phyloP scores from a whole-genome alignment of 148 eudicot species.

The Amaranthus palmeri region DNA sequence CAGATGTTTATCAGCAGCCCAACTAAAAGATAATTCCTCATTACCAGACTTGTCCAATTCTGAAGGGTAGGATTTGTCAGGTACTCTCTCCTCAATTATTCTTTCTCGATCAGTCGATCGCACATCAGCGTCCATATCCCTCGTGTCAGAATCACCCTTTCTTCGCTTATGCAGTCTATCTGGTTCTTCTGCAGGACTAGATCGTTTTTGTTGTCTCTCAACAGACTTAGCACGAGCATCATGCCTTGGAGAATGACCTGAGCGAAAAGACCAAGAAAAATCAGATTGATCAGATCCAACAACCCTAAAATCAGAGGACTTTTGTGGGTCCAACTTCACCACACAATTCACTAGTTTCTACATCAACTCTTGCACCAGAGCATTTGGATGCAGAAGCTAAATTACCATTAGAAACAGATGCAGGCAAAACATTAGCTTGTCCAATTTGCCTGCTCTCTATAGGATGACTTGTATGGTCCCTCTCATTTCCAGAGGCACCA shows the following conservation, averaged over 20 bases:
- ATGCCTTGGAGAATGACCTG: constrained; percentile 72
- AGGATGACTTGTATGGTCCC: constrained; percentile 31
- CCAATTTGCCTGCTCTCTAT: constrained; percentile 36
- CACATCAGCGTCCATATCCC: constrained; percentile 57
- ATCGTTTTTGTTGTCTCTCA: constrained; percentile 72
- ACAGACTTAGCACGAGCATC: constrained; percentile 47
- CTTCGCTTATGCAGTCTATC: constrained; percentile 75
- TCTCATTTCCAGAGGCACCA: constrained; percentile 35
- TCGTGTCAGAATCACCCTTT: constrained; percentile 62
- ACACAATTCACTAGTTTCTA: constrained; percentile 42
- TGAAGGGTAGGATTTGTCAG: constrained; percentile 38
- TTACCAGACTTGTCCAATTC: constrained; percentile 52
- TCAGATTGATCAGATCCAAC: constrained; percentile 56
- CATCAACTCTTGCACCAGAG: constrained; percentile 39
- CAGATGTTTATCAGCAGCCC: constrained; percentile 45
- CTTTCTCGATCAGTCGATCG: constrained; percentile 65
- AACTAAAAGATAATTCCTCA: constrained; percentile 46
- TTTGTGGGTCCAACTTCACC: constrained; percentile 45
- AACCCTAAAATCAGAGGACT: constrained; percentile 61
- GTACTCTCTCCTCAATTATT: constrained; percentile 31
- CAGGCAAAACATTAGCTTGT: constrained; percentile 29
- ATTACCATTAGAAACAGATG: constrained; percentile 41
- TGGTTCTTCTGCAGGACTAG: constrained; percentile 75
- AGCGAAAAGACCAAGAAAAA: constrained; percentile 44
- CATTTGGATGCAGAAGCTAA: constrained; percentile 37